Base-by-base conservation (phyloP, 768 basidiomycete genomes). In the Leccinum fibrillosum region DNA sequence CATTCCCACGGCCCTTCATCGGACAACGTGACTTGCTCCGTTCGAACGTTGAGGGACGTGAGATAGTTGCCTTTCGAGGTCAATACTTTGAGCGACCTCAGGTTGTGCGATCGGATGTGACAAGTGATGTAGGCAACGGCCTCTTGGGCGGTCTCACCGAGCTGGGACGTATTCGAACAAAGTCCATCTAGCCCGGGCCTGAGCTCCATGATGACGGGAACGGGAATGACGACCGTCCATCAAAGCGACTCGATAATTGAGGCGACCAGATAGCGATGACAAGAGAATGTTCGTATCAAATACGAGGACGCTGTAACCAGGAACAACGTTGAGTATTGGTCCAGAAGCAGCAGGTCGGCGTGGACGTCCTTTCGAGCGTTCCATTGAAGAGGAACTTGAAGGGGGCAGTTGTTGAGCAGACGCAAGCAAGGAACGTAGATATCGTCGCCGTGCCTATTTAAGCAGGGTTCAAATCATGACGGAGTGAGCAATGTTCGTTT, bases 11-110 rank as follows among this genome's bases (percentile, higher is more conserved):
- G 76, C 63, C 60, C 66, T 62, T 75, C 74, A 30, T 75, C 74
- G 23, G 80, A 67, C 67, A 93, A 90, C 61, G 92, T 88, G 58
- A 94, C 82, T 60, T 89, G 83, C 71, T 98, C 95, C 0, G 85
- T 86, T 21, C 94, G 86, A 19, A 98, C 83, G 66, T 73, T 86
- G 17, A 99, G 80, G 39, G 89, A 88, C 0, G 83, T 79, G 4
- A 99, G 80, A 70, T 98, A 98, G 69, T 98, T 98, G 60, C 97
- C 97, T 64, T 89, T 89, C 6, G 89, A 89, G 1, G 97, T 99
- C 75, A 94, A 94, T 6, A 98, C 88, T 76, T 98, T 98, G 73
- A 99, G 85, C 9, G 86, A 88, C 1, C 78, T 74, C 25, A 25
- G 25, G 0, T 86, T 73, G 69, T 92, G 88, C 4, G 88, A 80